These are phyloP conservation scores for Populus hybrid DNA, from an alignment of 441 rosid genomes.

Conservation along the genomic window DNA sequence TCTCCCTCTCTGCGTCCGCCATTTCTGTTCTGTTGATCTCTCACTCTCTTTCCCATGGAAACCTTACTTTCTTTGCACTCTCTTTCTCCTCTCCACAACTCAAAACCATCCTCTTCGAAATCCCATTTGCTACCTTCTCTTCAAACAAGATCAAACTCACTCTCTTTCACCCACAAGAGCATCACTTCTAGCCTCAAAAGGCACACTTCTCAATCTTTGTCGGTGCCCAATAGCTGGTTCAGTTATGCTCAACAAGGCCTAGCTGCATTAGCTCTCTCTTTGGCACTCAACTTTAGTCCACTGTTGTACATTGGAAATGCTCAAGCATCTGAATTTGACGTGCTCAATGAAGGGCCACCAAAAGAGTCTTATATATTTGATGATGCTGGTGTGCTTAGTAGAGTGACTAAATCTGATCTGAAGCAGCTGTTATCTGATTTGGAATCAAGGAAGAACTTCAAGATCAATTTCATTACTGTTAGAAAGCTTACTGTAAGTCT, in stretches of 20 bases:
- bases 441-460: slow-evolving; percentile 80
- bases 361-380: slow-evolving; percentile 76
- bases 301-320: slow-evolving; percentile 50
- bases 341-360: slow-evolving; percentile 81
- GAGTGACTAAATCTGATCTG: slow-evolving; percentile 74
- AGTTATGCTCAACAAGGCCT: slow-evolving; percentile 69
- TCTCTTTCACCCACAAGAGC: slow-evolving; percentile 35
- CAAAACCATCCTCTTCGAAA: slow-evolving; percentile 34
- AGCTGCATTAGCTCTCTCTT: slow-evolving; percentile 71
- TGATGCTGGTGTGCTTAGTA: slow-evolving; percentile 91
- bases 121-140: slow-evolving; percentile 31
- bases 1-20: slow-evolving; percentile 6
- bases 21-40: slow-evolving; percentile 15
- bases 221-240: slow-evolving; percentile 43
- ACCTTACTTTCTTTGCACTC: slow-evolving; percentile 69
- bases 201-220: slow-evolving; percentile 29
- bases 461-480: slow-evolving; percentile 74
- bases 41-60: slow-evolving; percentile 50
- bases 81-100: slow-evolving; percentile 48
- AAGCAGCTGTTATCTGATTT: slow-evolving; percentile 80
- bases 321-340: slow-evolving; percentile 84
- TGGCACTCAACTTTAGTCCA: slow-evolving; percentile 80
- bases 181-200: slow-evolving; percentile 39
- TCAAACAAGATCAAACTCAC: slow-evolving; percentile 41
- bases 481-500: slow-evolving; percentile 89